Percentiles rank a stretch among this genome's conserved stretches.
Conservation (phyloP, 495 filamentous ascomycete species). For the Hypomontagnella monticulosa region DNA sequence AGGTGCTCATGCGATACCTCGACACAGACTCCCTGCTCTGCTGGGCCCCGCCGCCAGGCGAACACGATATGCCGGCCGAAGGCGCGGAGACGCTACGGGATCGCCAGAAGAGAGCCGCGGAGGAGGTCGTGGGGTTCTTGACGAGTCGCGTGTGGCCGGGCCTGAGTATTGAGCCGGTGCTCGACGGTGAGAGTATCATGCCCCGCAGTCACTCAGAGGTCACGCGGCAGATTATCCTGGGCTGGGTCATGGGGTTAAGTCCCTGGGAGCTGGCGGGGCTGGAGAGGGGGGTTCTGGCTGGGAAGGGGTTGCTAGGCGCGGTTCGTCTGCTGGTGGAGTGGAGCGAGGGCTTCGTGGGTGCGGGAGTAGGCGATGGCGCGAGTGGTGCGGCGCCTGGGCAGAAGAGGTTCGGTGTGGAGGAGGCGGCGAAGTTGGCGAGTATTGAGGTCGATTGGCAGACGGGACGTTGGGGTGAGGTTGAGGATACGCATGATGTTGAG, state of each 20-base stretch:
- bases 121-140: conserved; percentile 74
- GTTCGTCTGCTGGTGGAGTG: conserved; percentile 84
- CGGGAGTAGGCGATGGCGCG: conserved; percentile 35
- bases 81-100: conserved; percentile 68
- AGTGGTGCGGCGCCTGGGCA: conserved; percentile 25
- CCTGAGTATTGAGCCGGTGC: conserved; percentile 75
- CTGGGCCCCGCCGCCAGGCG: conserved; percentile 71
- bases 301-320: conserved; percentile 84
- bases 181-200: conserved; percentile 77
- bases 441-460: conserved; percentile 94
- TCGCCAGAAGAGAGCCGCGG: conserved; percentile 72
- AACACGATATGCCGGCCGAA: conserved; percentile 47
- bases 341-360: conserved; percentile 73
- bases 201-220: conserved; percentile 73
- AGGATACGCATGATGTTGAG: conserved; percentile 98
- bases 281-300: conserved; percentile 82
- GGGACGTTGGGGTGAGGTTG: conserved; percentile 91
- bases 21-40: conserved; percentile 95
- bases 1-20: conserved; percentile 81
- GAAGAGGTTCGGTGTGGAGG: conserved; percentile 66
- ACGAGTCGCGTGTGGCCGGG: conserved; percentile 85
- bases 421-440: conserved; percentile 80
- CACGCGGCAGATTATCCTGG: conserved; percentile 76
- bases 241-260: conserved; percentile 78
- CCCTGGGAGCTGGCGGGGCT: conserved; percentile 85